Evolutionary conservation across 2,329 filamentous ascomycete species (phyloP).

Genomic region (Sporothrix sp.): DNA sequence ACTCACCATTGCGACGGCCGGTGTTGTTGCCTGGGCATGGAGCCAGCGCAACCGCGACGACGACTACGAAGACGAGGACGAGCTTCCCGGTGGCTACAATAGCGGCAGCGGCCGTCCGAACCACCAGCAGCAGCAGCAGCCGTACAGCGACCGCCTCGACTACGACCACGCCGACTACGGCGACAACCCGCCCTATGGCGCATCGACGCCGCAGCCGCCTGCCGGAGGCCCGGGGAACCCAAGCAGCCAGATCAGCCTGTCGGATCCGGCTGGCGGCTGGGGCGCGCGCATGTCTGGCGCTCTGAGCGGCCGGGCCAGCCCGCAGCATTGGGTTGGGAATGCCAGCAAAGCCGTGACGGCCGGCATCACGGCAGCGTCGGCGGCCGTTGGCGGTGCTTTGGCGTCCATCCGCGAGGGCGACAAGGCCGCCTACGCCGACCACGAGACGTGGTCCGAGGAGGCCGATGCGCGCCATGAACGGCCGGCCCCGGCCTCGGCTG

Average conservation of each 20-base stretch:
- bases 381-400: conserved; percentile 71
- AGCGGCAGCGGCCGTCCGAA: conserved; percentile 10
- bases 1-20: conserved; percentile 76
- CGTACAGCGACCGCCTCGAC: conserved; percentile 27
- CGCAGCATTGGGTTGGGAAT: conserved; percentile 77
- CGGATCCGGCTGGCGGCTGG: conserved; percentile 42
- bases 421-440: conserved; percentile 68
- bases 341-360: conserved; percentile 74
- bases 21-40: conserved; percentile 87
- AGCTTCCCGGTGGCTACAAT: not conserved
- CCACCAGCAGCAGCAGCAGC: not conserved
- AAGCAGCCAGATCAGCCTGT: conserved; percentile 9
- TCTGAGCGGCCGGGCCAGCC: conserved; percentile 71
- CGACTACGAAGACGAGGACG: conserved; percentile 54
- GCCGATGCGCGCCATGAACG: conserved; percentile 53
- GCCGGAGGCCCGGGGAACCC: conserved; percentile 19
- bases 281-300: conserved; percentile 71
- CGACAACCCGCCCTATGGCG: conserved; percentile 42
- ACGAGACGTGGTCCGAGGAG: conserved; percentile 88
- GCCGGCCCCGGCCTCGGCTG: not conserved
- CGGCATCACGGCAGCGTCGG: conserved; percentile 72
- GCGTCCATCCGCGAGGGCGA: conserved; percentile 79
- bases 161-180: conserved; percentile 40
- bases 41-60: conserved; percentile 73
- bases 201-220: conserved; percentile 19